Base-by-base conservation (phyloP, 306 rosid species). In the Datisca glomerata region DNA sequence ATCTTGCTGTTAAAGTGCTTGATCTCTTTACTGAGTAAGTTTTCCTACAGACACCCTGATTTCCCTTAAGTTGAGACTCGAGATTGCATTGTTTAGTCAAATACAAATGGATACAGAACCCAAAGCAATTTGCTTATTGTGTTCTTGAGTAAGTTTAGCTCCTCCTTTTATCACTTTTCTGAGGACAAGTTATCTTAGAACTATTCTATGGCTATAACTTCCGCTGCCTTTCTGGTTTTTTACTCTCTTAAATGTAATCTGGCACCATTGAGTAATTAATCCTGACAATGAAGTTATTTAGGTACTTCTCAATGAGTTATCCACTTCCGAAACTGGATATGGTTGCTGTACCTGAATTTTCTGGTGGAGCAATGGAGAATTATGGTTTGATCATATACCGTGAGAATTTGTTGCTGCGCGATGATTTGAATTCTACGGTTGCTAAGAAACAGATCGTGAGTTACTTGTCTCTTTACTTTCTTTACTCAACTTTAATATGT, bases 291-390 rank as follows among this genome's bases (percentile, higher is more conserved):
- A 20, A 18, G 31, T 39, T 43, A 34, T 18, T 24, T 37, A 75
- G 85, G 67, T 80, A 80, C 68, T 76, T 81, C 56, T 65, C 67
- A 23, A 53, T 51, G 47, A 64, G 73, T 12, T 73, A 53, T 56
- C 52, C 77, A 0, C 79, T 76, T 18, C 76, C 73, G 18, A 76
- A 72, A 54, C 64, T 81, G 16, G 93, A 76, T 63, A 63, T 80
- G 59, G 82, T 73, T 38, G 81, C 65, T 0, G 64, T 73, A 31
- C 75, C 86, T 49, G 76, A 76, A 27, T 76, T 80, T 73, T 4
- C 66, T 42, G 76, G 6, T 23, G 85, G 76, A 21, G 85, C 85
- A 13, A 76, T 80, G 85, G 82, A 80, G 63, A 80, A 80, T 44
- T 73, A 76, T 48, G 85, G 85, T 55, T 67, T 73, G 58, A 64